Evolutionary conservation across 2,329 filamentous ascomycete genomes (phyloP), one percentile per base, ranked within the genome.

Genomic region (Remersonia thermophila): DNA sequence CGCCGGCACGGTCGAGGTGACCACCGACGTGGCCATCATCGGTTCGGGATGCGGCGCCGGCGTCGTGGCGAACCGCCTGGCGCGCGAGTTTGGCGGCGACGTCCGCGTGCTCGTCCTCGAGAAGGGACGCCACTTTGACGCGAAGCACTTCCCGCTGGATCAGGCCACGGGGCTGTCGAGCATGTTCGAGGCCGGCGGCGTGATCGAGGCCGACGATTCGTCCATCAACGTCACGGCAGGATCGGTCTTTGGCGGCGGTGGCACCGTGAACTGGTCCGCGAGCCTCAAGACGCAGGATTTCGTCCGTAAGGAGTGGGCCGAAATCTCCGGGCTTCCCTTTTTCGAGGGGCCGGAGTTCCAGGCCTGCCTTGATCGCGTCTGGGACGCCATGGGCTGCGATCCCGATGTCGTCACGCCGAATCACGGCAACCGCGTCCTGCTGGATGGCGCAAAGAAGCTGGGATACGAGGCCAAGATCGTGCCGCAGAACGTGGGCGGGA

Each of bases 21-120:
- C 85, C 36, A 80, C 82, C 0, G 89, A 95, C 55, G 75, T 93
- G 1, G 74, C 93, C 28, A 77, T 95, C 39, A 69, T 95, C 14
- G 87, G 87, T 2, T 91, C 83, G 27, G 87, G 87, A 18, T 93
- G 83, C 48, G 87, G 87, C 43, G 86, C 83, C 28, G 83, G 70
- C 8, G 85, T 94, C 0, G 73, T 71, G 26, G 86, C 87, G 16
- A 87, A 87, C 56, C 80, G 83, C 34, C 62, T 94, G 1, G 74
- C 86, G 8, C 78, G 86, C 7, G 37, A 35, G 14, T 45, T 47
- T n/a, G 56, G 81, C 79, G 1, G 83, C 82, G 3, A 67, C 82
- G 44, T 46, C 66, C 39, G 66, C 14, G 84, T 94, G 18, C 55
- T 93, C 3, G 83, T 95, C 1, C 77, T 59, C 18, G 56, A 58